Base-by-base conservation (phyloP, 768 basidiomycete genomes). In the Dioszegia aurantiaca region DNA sequence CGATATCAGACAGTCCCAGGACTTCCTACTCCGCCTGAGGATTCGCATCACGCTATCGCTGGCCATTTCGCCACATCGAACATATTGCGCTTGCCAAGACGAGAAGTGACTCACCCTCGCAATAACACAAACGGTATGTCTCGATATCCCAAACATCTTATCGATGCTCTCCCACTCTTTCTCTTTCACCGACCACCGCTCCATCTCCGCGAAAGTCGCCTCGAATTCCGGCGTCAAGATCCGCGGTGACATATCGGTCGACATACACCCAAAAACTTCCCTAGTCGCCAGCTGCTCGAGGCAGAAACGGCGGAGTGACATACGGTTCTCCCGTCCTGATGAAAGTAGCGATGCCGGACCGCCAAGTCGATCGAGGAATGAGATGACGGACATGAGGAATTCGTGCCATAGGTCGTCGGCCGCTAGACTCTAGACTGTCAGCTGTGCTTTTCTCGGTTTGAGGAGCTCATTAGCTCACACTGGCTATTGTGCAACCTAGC, bases 401-500 rank as follows among this genome's bases (percentile, higher is more conserved):
- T 69, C 61, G 45, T 69, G 68, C 70, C 70, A 72, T 11, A 65
- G 62, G 28, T 65, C 66, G 39, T 72, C 70, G 1, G 68, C 70
- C 5, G 65, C 68, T 11, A 72, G 60, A 48, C 67, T 67, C 63
- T 67, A 54, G 21, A n/a, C 26, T 21, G 26, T 1, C 33, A 55
- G n/a, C n/a, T n/a, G n/a, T n/a, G n/a, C n/a, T n/a, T n/a, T n/a
- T n/a, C n/a, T n/a, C n/a, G n/a, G n/a, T n/a, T n/a, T n/a, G n/a
- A n/a, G n/a, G 19, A 24, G 40, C 14, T 1, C 41, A 27, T 10
- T 41, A 5, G 67, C 70, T 63, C 61, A 70, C 62, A 49, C 66
- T 65, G 10, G 69, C 63, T 26, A 72, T 69, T 1, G 65, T 65
- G 33, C 68, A 72, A 36, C 58, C 60, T 54, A 72, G 44, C 24